Evolutionary conservation across 2,329 filamentous ascomycete species (phyloP).

Genomic region (Arthrobotrys sphaeroides): DNA sequence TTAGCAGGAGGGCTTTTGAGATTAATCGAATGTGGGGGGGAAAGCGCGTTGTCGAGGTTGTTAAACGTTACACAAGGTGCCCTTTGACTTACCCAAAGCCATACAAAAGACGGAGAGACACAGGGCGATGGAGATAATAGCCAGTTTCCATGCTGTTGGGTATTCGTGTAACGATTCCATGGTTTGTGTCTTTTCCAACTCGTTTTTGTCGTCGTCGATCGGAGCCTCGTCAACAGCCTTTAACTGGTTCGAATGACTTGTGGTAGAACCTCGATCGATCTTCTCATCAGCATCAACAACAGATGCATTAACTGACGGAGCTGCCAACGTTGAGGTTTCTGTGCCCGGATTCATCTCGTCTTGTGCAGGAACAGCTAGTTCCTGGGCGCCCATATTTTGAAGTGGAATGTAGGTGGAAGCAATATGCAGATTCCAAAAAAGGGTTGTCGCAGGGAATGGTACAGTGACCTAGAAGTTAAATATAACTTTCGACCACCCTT

Average conservation of each 20-base stretch:
- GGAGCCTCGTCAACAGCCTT: conserved; percentile 39
- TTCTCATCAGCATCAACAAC: conserved; percentile 43
- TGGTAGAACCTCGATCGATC: conserved; percentile 38
- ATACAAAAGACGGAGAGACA: conserved; percentile 64
- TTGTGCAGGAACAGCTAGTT: conserved; percentile 36
- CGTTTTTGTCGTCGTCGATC: conserved; percentile 35
- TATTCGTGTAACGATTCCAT: conserved; percentile 53
- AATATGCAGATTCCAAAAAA: neutral
- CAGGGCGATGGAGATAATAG: conserved; percentile 63
- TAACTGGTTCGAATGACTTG: conserved; percentile 42
- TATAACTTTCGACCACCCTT: neutral
- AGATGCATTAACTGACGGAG: conserved; percentile 34
- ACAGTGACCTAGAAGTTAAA: neutral
- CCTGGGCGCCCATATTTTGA: conserved; percentile 29
- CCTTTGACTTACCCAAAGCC: conserved; percentile 60
- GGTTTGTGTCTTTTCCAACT: conserved; percentile 42
- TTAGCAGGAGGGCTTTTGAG: neutral
- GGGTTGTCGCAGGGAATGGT: neutral
- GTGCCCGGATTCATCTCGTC: conserved; percentile 49
- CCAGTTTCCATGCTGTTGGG: conserved; percentile 55
- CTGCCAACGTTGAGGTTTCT: conserved; percentile 49
- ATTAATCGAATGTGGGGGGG: neutral
- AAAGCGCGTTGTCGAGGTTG: neutral
- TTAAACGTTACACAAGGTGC: neutral
- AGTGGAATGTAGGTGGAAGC: too few species aligned